These are phyloP conservation scores for Tetrahymena elliotti DNA, from an alignment of 73 alveolate genomes.

Conservation along the genomic window DNA sequence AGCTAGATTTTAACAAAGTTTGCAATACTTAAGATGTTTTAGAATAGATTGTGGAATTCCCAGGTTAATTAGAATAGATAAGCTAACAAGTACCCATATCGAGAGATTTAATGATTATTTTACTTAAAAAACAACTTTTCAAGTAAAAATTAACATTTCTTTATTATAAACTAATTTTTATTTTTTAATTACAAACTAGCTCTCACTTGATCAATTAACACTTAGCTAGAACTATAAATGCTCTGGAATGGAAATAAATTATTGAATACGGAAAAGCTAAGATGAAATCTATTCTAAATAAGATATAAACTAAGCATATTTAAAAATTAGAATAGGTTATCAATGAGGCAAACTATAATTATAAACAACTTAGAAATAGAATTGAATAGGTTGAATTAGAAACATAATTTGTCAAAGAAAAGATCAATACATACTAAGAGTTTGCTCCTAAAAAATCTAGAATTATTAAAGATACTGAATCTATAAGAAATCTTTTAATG, in stretches of 20 bases:
- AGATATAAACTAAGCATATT: not conserved
- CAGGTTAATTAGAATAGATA: not conserved
- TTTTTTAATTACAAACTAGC: not conserved
- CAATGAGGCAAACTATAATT: not conserved
- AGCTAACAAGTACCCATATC: not conserved
- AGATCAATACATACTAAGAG: not conserved
- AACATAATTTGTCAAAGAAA: not conserved
- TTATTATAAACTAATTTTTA: not conserved
- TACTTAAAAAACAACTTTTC: not conserved
- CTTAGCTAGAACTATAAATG: not conserved
- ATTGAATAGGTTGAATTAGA: not conserved
- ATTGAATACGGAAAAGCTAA: not conserved
- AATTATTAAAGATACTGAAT: not conserved
- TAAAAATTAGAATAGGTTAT: not conserved
- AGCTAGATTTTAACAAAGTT: not conserved
- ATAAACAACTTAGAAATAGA: not conserved
- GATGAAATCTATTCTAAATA: not conserved
- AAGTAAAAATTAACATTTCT: not conserved
- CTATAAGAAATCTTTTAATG: not conserved
- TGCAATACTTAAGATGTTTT: not conserved
- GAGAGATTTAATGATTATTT: not conserved
- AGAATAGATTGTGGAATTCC: not conserved
- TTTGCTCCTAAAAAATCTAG: not conserved
- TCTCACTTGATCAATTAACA: not conserved
- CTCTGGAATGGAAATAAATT: not conserved